A percentile compares a stretch with the other conserved stretches of the same genome.
phyloP scores from a whole-genome alignment of 371 early-diverging fungal species.

The Mortierella sp. region DNA sequence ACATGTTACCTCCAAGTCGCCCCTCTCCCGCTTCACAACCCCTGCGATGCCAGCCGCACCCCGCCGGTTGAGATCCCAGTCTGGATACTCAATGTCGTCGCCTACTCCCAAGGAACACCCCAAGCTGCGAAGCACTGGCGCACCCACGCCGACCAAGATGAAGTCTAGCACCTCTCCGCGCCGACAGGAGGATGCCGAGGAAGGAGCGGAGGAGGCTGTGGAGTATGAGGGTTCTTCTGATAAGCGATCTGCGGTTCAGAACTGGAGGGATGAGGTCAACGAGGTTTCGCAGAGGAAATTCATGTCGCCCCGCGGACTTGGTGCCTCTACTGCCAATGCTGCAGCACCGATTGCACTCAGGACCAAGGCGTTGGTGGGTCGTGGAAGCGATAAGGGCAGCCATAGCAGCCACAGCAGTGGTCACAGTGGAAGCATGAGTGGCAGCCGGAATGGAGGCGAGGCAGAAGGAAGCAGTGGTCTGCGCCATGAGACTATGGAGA shows the following conservation, averaged over 20 bases:
- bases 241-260: conserved; percentile 35
- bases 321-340: not conserved
- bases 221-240: conserved; percentile 27
- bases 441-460: conserved; percentile 17
- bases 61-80: conserved; percentile 14
- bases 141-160: conserved; percentile 10
- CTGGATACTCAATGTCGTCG: conserved; percentile 17
- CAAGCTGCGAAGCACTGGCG: not conserved
- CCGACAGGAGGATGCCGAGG: conserved; percentile 15
- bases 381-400: conserved; percentile 13
- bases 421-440: conserved; percentile 5
- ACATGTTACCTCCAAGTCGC: conserved; percentile 19
- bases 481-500: conserved; percentile 18
- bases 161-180: conserved; percentile 18
- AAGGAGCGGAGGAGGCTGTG: not conserved
- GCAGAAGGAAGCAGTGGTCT: conserved; percentile 10
- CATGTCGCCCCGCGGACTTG: conserved; percentile 23
- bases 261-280: conserved; percentile 51
- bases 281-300: conserved; percentile 29
- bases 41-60: conserved; percentile 10
- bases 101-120: conserved; percentile 17
- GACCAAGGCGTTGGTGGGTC: conserved; percentile 5
- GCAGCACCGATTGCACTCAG: conserved; percentile 9
- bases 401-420: conserved; percentile 15
- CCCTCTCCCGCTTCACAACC: conserved; percentile 21